A percentile compares a stretch with the other conserved stretches of the same genome.
Conservation (phyloP, 225 moss, liverwort and hornwort genomes). For the Straminergon stramineum region DNA sequence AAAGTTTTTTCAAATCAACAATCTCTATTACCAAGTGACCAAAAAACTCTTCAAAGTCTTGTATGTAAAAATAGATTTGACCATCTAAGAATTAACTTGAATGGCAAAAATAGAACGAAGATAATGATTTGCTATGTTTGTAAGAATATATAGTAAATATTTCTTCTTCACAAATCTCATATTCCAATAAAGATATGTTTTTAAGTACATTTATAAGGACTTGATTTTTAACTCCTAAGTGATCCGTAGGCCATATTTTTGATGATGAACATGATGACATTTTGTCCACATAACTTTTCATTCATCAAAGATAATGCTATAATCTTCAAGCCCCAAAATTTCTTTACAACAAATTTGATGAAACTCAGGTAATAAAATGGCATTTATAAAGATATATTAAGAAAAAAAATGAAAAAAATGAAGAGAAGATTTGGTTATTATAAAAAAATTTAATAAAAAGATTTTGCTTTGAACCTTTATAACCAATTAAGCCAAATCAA, state of each 20-base stretch:
- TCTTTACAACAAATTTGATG: neutral
- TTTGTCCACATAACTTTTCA: neutral
- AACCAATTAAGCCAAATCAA: neutral
- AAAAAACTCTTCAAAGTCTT: neutral
- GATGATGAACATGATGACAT: too few species aligned
- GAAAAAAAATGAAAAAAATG: neutral
- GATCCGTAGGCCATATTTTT: rapidly evolving
- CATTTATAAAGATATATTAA: neutral
- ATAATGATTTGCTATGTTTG: too few species aligned
- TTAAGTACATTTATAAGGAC: neutral
- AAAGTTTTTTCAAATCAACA: too few species aligned
- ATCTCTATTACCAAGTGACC: rapidly evolving
- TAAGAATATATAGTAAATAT: neutral
- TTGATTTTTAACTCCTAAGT: neutral
- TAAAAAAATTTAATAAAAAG: neutral
- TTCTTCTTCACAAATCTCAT: rapidly evolving
- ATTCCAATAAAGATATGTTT: neutral
- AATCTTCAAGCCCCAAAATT: neutral
- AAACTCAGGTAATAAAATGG: neutral
- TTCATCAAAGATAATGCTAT: neutral
- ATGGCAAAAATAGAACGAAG: neutral
- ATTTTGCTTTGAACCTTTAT: neutral
- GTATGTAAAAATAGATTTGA: neutral
- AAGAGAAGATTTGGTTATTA: neutral
- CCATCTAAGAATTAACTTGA: rapidly evolving